A percentile compares a stretch with the other conserved stretches of the same genome.
Conservation (phyloP, 345 rosid genomes). For the Psidium friedrichsthalianum region DNA sequence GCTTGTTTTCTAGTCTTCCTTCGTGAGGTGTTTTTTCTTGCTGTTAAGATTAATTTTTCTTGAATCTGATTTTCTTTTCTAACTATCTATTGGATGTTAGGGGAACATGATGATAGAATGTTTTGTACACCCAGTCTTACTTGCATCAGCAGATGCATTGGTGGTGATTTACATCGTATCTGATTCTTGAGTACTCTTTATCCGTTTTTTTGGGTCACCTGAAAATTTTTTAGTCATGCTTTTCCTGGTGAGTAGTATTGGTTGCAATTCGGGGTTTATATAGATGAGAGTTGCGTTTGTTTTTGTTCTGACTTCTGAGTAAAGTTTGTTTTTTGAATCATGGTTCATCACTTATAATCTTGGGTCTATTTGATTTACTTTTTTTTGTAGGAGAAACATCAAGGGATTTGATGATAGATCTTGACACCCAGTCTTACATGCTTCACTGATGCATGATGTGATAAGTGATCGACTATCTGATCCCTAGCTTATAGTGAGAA, state of each 20-base stretch:
- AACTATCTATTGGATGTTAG: no score
- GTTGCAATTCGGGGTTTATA: neutral
- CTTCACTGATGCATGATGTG: slow-evolving; percentile 15
- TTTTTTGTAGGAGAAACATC: neutral
- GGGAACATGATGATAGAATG: slow-evolving; percentile 27
- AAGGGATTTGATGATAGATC: slow-evolving; percentile 16
- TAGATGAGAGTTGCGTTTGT: neutral
- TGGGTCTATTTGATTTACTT: neutral
- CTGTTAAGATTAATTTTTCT: no score
- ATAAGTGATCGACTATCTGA: slow-evolving; percentile 15
- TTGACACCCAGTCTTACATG: slow-evolving; percentile 39
- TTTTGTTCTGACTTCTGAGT: neutral
- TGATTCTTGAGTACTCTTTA: slow-evolving; percentile 12
- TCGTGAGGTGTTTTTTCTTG: no score
- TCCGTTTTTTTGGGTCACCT: neutral
- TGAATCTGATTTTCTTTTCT: no score
- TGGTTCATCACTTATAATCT: neutral
- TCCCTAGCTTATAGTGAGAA: neutral
- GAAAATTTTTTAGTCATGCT: neutral
- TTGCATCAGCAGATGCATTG: slow-evolving; percentile 22
- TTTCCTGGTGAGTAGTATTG: neutral
- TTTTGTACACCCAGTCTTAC: slow-evolving; percentile 63
- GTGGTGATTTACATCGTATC: slow-evolving; percentile 20
- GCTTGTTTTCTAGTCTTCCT: neutral
- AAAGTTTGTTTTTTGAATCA: neutral